phyloP scores from a whole-genome alignment of 1,139 yeast genomes.

The Pichia sp. region DNA sequence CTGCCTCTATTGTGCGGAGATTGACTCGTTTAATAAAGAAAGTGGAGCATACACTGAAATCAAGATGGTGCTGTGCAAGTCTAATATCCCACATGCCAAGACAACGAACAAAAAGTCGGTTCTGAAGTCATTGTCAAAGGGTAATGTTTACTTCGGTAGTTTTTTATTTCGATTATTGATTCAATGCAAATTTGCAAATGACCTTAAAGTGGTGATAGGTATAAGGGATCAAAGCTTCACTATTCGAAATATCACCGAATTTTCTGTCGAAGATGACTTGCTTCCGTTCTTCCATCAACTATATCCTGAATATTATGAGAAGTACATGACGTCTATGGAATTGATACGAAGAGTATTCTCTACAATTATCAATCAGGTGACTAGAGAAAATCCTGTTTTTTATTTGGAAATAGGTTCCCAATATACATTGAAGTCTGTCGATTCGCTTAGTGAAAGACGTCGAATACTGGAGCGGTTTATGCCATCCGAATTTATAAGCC shows the following conservation, averaged over 20 bases:
- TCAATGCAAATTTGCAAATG: slow-evolving; percentile 19
- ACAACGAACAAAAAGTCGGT: slow-evolving; percentile 4
- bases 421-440: slow-evolving; percentile 7
- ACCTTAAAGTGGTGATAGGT: slow-evolving; percentile 16
- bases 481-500: slow-evolving; percentile 4
- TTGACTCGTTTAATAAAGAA: slow-evolving; percentile 11
- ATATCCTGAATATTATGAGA: slow-evolving; percentile 4
- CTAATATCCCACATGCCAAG: slow-evolving; percentile 9
- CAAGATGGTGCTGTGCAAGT: slow-evolving; percentile 16
- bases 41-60: slow-evolving; percentile 15
- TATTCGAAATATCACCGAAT: slow-evolving; percentile 12
- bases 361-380: slow-evolving; percentile 3
- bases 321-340: slow-evolving; percentile 4
- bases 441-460: neutral
- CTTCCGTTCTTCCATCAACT: slow-evolving; percentile 13
- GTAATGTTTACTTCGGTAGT: slow-evolving; percentile 11
- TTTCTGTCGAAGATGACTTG: slow-evolving; percentile 11
- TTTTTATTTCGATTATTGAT: slow-evolving; percentile 12
- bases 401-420: slow-evolving; percentile 9
- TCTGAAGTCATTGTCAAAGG: slow-evolving; percentile 6
- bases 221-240: slow-evolving; percentile 16
- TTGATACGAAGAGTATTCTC: slow-evolving; percentile 11
- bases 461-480: slow-evolving; percentile 1
- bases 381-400: slow-evolving; percentile 4
- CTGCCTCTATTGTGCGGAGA: slow-evolving; percentile 17